Percentiles rank a stretch among this genome's conserved stretches.
phyloP scores from a whole-genome alignment of 2,329 filamentous ascomycete genomes.

The Onygena corvina region DNA sequence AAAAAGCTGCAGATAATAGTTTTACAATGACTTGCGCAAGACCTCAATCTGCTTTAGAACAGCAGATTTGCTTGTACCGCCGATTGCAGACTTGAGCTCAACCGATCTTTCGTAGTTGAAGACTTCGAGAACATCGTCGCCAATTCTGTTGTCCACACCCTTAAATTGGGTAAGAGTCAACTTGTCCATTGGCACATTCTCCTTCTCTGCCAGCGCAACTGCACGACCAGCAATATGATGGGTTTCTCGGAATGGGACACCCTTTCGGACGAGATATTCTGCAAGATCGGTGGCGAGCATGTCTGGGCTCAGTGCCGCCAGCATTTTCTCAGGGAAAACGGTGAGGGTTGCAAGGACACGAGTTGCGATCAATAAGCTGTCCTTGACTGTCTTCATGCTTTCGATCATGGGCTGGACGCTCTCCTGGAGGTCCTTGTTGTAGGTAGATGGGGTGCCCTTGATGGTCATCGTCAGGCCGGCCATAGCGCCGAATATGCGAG shows the following conservation, averaged over 20 bases:
- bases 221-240: conserved; percentile 65
- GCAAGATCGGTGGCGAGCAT: conserved; percentile 58
- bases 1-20: not conserved
- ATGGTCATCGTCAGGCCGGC: conserved; percentile 64
- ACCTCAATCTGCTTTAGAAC: conserved; percentile 58
- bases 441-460: conserved; percentile 66
- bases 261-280: conserved; percentile 34
- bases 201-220: conserved; percentile 59
- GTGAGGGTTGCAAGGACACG: conserved; percentile 65
- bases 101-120: conserved; percentile 77
- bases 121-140: conserved; percentile 54
- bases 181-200: conserved; percentile 56
- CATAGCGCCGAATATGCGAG: conserved; percentile 69
- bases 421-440: conserved; percentile 91
- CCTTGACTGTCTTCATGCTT: conserved; percentile 63
- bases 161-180: conserved; percentile 55
- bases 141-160: conserved; percentile 56
- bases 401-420: conserved; percentile 76
- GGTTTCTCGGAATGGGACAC: conserved; percentile 62
- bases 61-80: conserved; percentile 61
- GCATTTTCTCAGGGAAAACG: conserved; percentile 62
- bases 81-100: conserved; percentile 63
- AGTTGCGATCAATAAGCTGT: conserved; percentile 72
- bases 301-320: conserved; percentile 62
- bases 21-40: conserved; percentile 26